A percentile compares a stretch with the other conserved stretches of the same genome.
Conservation (phyloP, 2,329 filamentous ascomycete genomes). For the Paraphaeosphaeria sporulosa region DNA sequence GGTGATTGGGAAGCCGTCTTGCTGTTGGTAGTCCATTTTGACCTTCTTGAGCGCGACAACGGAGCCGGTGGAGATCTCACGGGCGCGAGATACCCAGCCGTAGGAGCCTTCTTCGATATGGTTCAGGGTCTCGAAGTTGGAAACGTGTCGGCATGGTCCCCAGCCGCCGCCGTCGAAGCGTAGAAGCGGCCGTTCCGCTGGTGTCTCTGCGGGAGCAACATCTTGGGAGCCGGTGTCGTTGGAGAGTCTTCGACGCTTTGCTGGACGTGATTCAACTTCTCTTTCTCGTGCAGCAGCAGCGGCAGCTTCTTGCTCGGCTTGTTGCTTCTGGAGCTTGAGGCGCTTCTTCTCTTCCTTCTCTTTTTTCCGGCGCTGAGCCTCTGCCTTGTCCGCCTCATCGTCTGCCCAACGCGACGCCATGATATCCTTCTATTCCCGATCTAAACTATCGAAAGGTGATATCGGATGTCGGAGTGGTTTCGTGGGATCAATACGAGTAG, state of each 20-base stretch:
- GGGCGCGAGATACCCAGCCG: conserved; percentile 89
- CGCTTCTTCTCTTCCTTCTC: conserved; percentile 92
- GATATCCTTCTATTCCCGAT: conserved; percentile 31
- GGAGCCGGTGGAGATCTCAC: conserved; percentile 73
- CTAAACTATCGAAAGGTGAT: not conserved
- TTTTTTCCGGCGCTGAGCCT: conserved; percentile 74
- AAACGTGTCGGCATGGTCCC: conserved; percentile 77
- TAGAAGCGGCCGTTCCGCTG: conserved; percentile 65
- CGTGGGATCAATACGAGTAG: conserved; percentile 9
- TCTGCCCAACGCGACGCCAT: conserved; percentile 86
- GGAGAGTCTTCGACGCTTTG: conserved; percentile 69
- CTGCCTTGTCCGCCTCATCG: conserved; percentile 79
- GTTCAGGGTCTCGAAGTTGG: conserved; percentile 91
- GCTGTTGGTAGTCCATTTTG: conserved; percentile 76
- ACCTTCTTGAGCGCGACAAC: conserved; percentile 93
- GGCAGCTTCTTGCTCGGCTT: conserved; percentile 64
- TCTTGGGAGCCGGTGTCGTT: conserved; percentile 42
- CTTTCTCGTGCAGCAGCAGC: conserved; percentile 37
- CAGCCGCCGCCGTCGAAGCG: conserved; percentile 75
- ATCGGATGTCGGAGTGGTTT: conserved; percentile 8
- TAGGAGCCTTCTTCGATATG: conserved; percentile 98
- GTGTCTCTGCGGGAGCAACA: conserved; percentile 32
- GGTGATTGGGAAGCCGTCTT: conserved; percentile 89
- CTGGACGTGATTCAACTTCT: conserved; percentile 51
- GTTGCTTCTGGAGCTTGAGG: conserved; percentile 81